These are phyloP conservation scores for Alternaria metachromatica DNA, from an alignment of 2,329 filamentous ascomycete genomes.

Conservation along the genomic window DNA sequence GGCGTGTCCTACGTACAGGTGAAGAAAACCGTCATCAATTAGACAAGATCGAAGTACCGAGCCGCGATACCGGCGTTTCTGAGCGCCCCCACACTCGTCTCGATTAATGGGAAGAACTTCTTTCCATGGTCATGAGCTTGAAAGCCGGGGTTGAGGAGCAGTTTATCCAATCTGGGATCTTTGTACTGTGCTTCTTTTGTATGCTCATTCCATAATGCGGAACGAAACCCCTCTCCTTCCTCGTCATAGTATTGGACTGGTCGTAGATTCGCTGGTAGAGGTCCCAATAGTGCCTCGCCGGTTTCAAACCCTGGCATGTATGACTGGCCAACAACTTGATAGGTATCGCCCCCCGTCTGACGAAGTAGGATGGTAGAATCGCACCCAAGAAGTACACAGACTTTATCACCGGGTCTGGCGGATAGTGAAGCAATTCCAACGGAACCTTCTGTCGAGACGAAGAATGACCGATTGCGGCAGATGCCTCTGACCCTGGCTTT, in stretches of 20 bases:
- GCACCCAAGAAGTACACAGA: background rate
- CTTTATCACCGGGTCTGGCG: background rate
- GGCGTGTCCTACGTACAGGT: background rate
- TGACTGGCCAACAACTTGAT: background rate
- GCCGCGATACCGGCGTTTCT: background rate
- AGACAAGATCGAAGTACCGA: background rate
- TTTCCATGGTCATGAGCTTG: accelerated
- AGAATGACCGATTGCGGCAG: background rate
- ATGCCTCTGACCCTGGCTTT: accelerated
- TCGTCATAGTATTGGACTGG: accelerated
- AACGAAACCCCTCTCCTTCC: accelerated
- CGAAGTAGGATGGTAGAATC: background rate
- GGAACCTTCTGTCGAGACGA: background rate
- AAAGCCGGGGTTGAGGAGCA: background rate
- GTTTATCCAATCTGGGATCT: background rate
- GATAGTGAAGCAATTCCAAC: background rate
- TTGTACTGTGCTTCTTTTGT: accelerated
- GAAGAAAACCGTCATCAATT: accelerated
- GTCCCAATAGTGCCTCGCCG: background rate
- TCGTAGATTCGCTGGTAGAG: background rate
- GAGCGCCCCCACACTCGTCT: background rate
- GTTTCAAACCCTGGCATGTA: accelerated
- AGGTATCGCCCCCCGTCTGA: accelerated
- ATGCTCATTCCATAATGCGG: background rate
- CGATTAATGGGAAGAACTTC: background rate